Conservation (phyloP, 2,329 filamentous ascomycete species). For the Trichoderma oligosporum region DNA sequence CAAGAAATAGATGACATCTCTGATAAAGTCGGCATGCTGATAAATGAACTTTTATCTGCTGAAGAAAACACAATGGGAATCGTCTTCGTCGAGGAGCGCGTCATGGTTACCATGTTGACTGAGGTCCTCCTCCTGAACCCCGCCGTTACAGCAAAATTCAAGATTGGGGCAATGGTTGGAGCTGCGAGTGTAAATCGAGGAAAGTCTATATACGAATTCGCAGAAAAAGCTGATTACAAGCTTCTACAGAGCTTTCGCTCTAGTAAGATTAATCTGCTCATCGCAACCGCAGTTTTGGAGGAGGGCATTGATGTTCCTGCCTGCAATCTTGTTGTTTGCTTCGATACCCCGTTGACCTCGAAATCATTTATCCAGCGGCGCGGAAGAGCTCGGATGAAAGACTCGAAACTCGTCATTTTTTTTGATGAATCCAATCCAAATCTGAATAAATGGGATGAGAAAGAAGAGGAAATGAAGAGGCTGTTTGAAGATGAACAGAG, state of each 20-base stretch:
- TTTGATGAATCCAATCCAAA: slow-evolving; percentile 30
- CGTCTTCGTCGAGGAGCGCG: slow-evolving; percentile 63
- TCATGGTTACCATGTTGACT: slow-evolving; percentile 56
- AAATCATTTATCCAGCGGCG: slow-evolving; percentile 58
- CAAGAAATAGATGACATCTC: slow-evolving; percentile 41
- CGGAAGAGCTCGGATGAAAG: slow-evolving; percentile 48
- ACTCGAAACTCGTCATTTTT: slow-evolving; percentile 50
- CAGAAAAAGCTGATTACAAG: slow-evolving; percentile 31
- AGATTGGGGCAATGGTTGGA: slow-evolving; percentile 54
- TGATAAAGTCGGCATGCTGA: slow-evolving; percentile 53
- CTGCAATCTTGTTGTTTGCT: slow-evolving; percentile 60
- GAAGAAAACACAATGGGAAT: slow-evolving; percentile 52
- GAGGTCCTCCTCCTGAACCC: slow-evolving; percentile 55
- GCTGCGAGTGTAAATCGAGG: slow-evolving; percentile 39
- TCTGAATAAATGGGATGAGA: slow-evolving; percentile 53
- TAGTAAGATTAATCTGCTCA: slow-evolving; percentile 53
- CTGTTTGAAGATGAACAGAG: slow-evolving; percentile 64
- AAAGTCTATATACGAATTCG: slow-evolving; percentile 41
- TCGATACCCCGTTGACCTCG: slow-evolving; percentile 47
- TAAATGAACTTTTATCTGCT: slow-evolving; percentile 47
- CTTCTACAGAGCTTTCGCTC: slow-evolving; percentile 48
- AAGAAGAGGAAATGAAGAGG: slow-evolving; percentile 71
- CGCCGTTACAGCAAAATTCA: slow-evolving; percentile 42
- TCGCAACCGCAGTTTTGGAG: slow-evolving; percentile 62
- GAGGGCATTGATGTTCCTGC: slow-evolving; percentile 66